Evolutionary conservation across 345 rosid genomes (phyloP).

Genomic region (Eucalyptus regnans): DNA sequence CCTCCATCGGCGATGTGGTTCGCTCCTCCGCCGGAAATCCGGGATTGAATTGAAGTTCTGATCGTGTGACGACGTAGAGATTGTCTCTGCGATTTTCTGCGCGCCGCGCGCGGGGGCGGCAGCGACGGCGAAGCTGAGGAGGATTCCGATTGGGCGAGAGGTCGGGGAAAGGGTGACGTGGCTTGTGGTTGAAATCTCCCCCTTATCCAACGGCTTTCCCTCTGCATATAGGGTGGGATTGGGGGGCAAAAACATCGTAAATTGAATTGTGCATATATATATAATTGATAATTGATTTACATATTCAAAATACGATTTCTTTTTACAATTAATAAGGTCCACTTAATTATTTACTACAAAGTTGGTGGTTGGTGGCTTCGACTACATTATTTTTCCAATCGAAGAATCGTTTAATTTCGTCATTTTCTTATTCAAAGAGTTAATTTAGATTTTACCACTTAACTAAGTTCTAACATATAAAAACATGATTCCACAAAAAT

Average conservation of each 20-base stretch:
- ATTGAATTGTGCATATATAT: neutral
- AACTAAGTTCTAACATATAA: neutral
- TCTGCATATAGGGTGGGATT: accelerated
- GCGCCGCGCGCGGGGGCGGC: neutral
- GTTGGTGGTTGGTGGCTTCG: neutral
- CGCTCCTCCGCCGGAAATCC: neutral
- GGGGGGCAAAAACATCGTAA: neutral
- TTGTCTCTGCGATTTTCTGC: neutral
- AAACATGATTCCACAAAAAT: neutral
- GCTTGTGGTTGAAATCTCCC: neutral
- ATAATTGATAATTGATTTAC: neutral
- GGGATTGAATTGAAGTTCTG: neutral
- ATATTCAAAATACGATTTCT: neutral
- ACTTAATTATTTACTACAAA: neutral
- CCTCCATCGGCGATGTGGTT: conserved; percentile 25
- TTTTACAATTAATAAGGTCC: neutral
- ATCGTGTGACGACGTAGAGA: neutral
- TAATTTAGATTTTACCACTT: neutral
- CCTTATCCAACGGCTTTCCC: neutral
- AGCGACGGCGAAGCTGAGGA: neutral
- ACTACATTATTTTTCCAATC: neutral
- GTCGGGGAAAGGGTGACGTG: neutral
- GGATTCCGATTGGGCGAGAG: neutral
- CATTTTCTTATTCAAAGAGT: neutral
- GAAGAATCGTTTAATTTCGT: accelerated